Conservation (phyloP, 345 rosid genomes). For the Barbarea vulgaris region DNA sequence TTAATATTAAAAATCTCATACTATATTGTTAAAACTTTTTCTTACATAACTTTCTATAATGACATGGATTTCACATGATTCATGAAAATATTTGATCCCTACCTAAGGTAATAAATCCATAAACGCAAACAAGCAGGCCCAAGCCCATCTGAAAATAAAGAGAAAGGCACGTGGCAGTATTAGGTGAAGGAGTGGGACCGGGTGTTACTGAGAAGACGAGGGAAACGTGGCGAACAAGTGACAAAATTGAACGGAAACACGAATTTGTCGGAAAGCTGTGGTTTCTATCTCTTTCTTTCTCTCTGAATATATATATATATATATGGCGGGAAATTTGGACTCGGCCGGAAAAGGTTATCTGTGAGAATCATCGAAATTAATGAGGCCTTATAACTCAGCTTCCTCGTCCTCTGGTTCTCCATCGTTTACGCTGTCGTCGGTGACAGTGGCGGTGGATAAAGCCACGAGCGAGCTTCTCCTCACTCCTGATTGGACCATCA, state of each 20-base stretch:
- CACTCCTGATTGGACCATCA: conserved; percentile 89
- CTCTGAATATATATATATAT: background rate
- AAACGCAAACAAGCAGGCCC: no score
- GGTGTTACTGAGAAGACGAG: conserved; percentile 34
- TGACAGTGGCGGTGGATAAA: conserved; percentile 85
- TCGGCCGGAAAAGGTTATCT: background rate
- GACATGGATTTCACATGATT: background rate
- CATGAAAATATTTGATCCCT: background rate
- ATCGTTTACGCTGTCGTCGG: conserved; percentile 52
- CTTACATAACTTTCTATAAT: no score
- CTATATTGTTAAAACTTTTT: no score
- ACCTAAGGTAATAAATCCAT: no score
- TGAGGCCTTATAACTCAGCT: conserved; percentile 17
- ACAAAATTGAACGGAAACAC: conserved; percentile 18
- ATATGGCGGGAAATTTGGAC: conserved; percentile 1
- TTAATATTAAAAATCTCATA: background rate
- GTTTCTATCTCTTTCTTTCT: background rate
- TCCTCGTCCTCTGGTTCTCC: conserved; percentile 21
- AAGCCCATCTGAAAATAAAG: background rate
- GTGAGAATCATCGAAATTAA: conserved; percentile 11
- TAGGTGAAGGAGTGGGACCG: conserved; percentile 10
- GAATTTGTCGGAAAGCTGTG: conserved; percentile 9
- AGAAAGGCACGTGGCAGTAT: background rate
- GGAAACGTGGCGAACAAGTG: conserved; percentile 32
- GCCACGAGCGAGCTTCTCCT: conserved; percentile 86